Conservation (phyloP, 2,329 filamentous ascomycete species). For the Sclerotinia sclerotiorum region DNA sequence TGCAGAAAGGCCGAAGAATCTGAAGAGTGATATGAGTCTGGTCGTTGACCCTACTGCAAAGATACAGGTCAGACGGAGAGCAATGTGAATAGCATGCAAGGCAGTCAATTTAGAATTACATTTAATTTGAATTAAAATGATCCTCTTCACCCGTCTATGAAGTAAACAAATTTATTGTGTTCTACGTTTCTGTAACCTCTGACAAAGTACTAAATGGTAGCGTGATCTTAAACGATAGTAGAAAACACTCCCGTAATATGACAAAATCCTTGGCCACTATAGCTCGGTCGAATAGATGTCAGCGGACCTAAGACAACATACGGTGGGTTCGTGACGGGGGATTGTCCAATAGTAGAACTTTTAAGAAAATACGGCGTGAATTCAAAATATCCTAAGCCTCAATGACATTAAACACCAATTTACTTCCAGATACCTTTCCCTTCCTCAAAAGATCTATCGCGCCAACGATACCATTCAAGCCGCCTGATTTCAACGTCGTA, state of each 20-base stretch:
- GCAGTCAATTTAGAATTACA: neutral
- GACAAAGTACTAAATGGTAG: neutral
- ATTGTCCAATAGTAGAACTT: neutral
- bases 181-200: neutral
- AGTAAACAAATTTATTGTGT: neutral
- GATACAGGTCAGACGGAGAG: neutral
- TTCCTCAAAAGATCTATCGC: constrained; percentile 18
- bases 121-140: neutral
- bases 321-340: neutral
- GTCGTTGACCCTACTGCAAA: constrained; percentile 14
- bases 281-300: neutral
- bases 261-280: neutral
- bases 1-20: constrained; percentile 2
- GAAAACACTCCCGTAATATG: too few relatives aligned
- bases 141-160: neutral
- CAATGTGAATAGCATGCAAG: neutral
- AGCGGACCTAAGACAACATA: neutral
- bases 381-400: neutral
- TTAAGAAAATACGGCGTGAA: neutral
- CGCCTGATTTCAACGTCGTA: constrained; percentile 4
- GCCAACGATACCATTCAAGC: neutral
- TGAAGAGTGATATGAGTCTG: constrained; percentile 19
- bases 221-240: neutral
- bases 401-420: constrained; percentile 4
- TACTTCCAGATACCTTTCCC: constrained; percentile 11